Percentiles rank a stretch among this genome's conserved stretches.
These are phyloP conservation scores for Dictyostelium capitatum DNA, from an alignment of 78 protist species.

Conservation along the genomic window DNA sequence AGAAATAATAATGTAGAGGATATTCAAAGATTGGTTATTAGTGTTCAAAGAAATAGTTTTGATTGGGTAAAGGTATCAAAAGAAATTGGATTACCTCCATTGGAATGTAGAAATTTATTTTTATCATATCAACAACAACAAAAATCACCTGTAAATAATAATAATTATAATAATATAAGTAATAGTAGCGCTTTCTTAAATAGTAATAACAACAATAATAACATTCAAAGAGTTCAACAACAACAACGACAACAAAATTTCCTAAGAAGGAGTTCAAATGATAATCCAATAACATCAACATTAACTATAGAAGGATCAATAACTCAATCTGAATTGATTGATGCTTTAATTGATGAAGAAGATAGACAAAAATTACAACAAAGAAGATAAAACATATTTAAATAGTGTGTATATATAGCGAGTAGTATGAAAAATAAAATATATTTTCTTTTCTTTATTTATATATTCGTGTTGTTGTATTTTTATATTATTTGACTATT, in stretches of 20 bases:
- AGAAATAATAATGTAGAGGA: neutral
- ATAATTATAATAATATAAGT: neutral
- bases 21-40: neutral
- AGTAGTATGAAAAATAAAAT: neutral
- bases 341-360: constrained; percentile 36
- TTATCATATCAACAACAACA: constrained; percentile 3
- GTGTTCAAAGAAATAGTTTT: constrained; percentile 3
- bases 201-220: neutral
- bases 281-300: neutral
- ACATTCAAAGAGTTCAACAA: neutral
- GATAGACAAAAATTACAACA: neutral
- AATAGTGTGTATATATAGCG: neutral
- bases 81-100: neutral
- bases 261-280: too few relatives aligned
- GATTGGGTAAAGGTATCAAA: constrained; percentile 24
- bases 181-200: neutral
- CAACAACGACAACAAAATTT: constrained; percentile 6
- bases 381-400: neutral
- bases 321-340: constrained; percentile 35
- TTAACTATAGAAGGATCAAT: neutral
- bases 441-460: neutral
- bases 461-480: neutral
- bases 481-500: neutral
- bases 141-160: neutral
- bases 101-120: constrained; percentile 9